phyloP scores from a whole-genome alignment of 192 early-diverging fungal species.

The Entophlyctis luteolus region DNA sequence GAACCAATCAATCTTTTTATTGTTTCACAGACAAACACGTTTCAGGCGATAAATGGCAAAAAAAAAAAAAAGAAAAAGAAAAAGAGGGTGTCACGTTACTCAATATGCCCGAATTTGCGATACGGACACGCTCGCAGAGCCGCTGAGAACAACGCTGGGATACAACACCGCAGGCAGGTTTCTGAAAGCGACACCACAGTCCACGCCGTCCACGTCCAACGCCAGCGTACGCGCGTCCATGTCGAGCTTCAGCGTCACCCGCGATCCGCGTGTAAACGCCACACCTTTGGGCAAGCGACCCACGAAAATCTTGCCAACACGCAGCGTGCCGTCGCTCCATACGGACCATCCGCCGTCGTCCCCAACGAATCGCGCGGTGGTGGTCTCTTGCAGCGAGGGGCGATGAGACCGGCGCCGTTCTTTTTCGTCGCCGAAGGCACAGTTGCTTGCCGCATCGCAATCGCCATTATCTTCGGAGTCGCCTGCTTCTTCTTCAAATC shows the following conservation, averaged over 20 bases:
- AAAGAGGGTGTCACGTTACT: too few species aligned
- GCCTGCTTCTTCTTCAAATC: too few species aligned
- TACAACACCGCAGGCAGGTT: slow-evolving; percentile 19
- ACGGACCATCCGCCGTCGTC: slow-evolving; percentile 31
- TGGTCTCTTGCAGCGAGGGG: background rate
- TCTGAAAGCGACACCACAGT: slow-evolving; percentile 28
- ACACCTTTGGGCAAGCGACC: slow-evolving; percentile 22
- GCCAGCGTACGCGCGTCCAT: slow-evolving; percentile 22
- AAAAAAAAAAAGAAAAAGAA: too few species aligned
- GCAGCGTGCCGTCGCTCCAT: slow-evolving; percentile 20
- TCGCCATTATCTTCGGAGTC: too few species aligned
- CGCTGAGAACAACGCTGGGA: slow-evolving; percentile 17
- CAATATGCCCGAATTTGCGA: too few species aligned
- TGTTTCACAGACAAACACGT: too few species aligned
- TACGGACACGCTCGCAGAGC: slow-evolving; percentile 1
- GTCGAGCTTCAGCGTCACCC: slow-evolving; percentile 17
- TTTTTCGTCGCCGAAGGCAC: background rate
- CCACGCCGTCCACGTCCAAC: slow-evolving; percentile 23
- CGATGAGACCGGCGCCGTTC: background rate
- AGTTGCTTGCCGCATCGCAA: too few species aligned
- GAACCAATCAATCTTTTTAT: too few species aligned
- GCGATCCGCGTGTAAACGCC: slow-evolving; percentile 16
- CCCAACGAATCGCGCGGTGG: slow-evolving; percentile 13
- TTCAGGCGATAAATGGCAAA: too few species aligned
- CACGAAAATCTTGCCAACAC: slow-evolving; percentile 28